Base-by-base conservation (phyloP, 2,329 filamentous ascomycete genomes). In the Colletotrichum navitas region DNA sequence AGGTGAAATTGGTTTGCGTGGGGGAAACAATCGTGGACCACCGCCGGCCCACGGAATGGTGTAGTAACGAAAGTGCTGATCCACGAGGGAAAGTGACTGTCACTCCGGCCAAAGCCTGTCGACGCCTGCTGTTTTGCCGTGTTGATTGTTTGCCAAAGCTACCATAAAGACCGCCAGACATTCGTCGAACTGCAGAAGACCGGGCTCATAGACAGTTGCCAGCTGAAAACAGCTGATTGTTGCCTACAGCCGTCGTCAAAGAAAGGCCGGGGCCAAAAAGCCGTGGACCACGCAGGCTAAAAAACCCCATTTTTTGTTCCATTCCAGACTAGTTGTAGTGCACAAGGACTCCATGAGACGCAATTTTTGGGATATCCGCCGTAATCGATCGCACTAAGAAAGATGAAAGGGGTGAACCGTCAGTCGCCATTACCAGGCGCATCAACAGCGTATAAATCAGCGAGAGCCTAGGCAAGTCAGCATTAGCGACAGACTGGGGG, bases 371-470 rank as follows among this genome's bases (percentile, higher is more conserved):
- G 68, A 71, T 72, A 74, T 66, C 72, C 62, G 71, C 71, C 68
- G 68, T 62, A 63, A 73, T 72, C 59, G 71, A 71, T 63, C 54
- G 71, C 63, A 74, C 59, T 63, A 62, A 29, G 59, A 68, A 60
- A 66, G 55, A 32, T 52, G 60, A 71, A 64, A 39, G 39, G 55
- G 68, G 69, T 49, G n/a, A 51, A 10, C 24, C 43, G 47, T 64
- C 47, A 55, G 41, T 41, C 51, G 71, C 63, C 73, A 58, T 24
- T 18, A 34, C 12, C 16, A 24, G 60, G 51, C 59, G 43, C n/a
- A 29, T 58, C 43, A 51, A 70, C 70, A 29, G 16, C 59, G 16
- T 34, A 12, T 39, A 60, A 59, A 75, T 82, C 78, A 82, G 78
- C 76, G 68, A 45, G 61, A 72, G 73, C 61, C 74, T 75, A 49